Evolutionary conservation across 192 early-diverging fungal species (phyloP), one percentile per base, ranked within the genome.

Genomic region (Umbelopsis sp.): DNA sequence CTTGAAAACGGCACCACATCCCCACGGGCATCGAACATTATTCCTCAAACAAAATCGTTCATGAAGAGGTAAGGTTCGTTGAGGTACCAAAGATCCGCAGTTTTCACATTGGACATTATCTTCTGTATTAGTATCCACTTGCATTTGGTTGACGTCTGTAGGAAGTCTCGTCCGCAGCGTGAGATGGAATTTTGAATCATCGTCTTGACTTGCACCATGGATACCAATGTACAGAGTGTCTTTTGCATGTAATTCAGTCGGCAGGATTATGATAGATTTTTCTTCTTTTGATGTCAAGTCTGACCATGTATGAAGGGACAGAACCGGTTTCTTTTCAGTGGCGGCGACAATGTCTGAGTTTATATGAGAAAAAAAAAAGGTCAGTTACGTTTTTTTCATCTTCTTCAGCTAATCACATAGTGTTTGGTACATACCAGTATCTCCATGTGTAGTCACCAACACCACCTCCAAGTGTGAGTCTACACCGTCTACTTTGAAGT

Each of bases 21-120:
- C 72, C 16, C 54, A 67, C 1, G 74, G 69, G 70, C 95, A 96
- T 29, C 84, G 74, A 8, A 80, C 59, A 77, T 96, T 95, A 73
- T 98, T 93, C 0, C 96, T 86, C 54, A 82, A 54, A 81, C 96
- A 98, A 53, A 95, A 91, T 5, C 86, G 87, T 66, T 80, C 80
- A 70, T 98, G 96, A 65, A 96, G 84, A 8, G 78, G 74, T 21
- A 90, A 71, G 0, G 87, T 89, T 16, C 77, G 71, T 50, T 79
- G 71, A 10, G 91, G 91, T 38, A 96, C 84, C 75, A 76, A 84
- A 22, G 90, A 81, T 0, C 83, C 78, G 76, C 96, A 96, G 74
- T 96, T 93, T 2, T 53, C 34, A 53, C 96, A 97, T 75, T 84
- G 75, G 31, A 71, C 76, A 45, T 53, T 53, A 14, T 54, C 75